phyloP scores from a whole-genome alignment of 2,329 filamentous ascomycete species.

The Penicillium frequentans region DNA sequence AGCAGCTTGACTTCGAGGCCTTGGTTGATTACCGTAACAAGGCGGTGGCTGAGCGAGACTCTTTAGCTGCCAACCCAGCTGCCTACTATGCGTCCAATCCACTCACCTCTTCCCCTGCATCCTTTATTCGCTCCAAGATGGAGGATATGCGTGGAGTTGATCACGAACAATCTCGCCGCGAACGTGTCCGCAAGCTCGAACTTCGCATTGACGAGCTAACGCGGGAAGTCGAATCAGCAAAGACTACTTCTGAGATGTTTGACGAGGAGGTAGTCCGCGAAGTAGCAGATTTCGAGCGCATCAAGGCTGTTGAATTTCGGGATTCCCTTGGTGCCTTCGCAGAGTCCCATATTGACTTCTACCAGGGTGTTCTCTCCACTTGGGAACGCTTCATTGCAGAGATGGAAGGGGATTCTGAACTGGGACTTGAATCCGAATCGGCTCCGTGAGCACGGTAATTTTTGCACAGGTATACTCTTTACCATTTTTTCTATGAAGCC shows the following conservation, averaged over 20 bases:
- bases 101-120: constrained; percentile 66
- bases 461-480: not conserved
- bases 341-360: constrained; percentile 84
- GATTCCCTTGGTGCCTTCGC: constrained; percentile 80
- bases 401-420: constrained; percentile 67
- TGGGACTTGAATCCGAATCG: constrained; percentile 20
- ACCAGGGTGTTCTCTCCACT: constrained; percentile 71
- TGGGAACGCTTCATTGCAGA: constrained; percentile 91
- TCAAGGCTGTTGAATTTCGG: constrained; percentile 92
- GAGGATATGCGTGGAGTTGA: constrained; percentile 97
- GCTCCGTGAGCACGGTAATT: constrained; percentile 18
- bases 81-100: constrained; percentile 57
- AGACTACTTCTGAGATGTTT: constrained; percentile 85
- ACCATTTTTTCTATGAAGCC: not conserved
- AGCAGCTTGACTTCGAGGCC: constrained; percentile 96
- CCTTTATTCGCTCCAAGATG: constrained; percentile 89
- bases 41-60: constrained; percentile 81
- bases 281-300: constrained; percentile 90
- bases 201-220: constrained; percentile 90
- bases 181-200: constrained; percentile 86
- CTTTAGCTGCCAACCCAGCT: constrained; percentile 64
- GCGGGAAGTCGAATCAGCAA: constrained; percentile 81
- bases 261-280: constrained; percentile 95
- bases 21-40: constrained; percentile 95
- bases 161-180: constrained; percentile 85